Percentiles rank a stretch among this genome's conserved stretches.
Evolutionary conservation across 179 eudicot species (phyloP).

Genomic region (Camellia oleifera): DNA sequence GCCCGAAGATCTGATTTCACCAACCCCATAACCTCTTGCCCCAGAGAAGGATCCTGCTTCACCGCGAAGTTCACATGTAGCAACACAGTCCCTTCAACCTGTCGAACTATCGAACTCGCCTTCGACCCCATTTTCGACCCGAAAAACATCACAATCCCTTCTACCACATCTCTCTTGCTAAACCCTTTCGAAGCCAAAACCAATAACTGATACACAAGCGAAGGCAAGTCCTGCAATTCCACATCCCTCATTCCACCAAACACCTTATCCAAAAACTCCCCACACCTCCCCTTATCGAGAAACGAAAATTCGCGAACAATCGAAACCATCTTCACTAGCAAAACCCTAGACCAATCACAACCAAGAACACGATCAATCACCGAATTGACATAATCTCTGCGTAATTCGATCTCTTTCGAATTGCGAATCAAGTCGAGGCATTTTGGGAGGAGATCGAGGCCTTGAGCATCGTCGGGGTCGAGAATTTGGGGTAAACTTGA

Average conservation of each 20-base stretch:
- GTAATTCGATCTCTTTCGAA: constrained; percentile 24
- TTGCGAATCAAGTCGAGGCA: constrained; percentile 29
- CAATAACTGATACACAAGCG: constrained; percentile 50
- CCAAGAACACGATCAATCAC: constrained; percentile 26
- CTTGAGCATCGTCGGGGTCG: constrained; percentile 40
- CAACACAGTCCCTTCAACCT: constrained; percentile 67
- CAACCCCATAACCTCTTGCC: constrained; percentile 46
- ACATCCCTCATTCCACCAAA: constrained; percentile 37
- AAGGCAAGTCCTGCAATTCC: constrained; percentile 60
- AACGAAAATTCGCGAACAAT: constrained; percentile 37
- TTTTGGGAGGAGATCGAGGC: constrained; percentile 37
- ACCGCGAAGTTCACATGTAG: constrained; percentile 65
- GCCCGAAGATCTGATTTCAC: constrained; percentile 39
- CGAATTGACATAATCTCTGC: constrained; percentile 20
- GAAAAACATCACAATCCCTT: constrained; percentile 51
- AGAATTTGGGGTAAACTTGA: constrained; percentile 21
- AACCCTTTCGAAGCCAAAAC: constrained; percentile 60
- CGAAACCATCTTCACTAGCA: constrained; percentile 45
- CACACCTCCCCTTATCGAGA: constrained; percentile 28
- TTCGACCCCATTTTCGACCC: constrained; percentile 29
- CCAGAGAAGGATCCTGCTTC: constrained; percentile 59
- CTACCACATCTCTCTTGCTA: constrained; percentile 46
- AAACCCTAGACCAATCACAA: constrained; percentile 37
- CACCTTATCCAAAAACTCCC: constrained; percentile 43
- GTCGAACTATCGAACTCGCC: constrained; percentile 32